These are phyloP conservation scores for Ailanthus altissimus DNA, from an alignment of 345 rosid species.

Conservation along the genomic window DNA sequence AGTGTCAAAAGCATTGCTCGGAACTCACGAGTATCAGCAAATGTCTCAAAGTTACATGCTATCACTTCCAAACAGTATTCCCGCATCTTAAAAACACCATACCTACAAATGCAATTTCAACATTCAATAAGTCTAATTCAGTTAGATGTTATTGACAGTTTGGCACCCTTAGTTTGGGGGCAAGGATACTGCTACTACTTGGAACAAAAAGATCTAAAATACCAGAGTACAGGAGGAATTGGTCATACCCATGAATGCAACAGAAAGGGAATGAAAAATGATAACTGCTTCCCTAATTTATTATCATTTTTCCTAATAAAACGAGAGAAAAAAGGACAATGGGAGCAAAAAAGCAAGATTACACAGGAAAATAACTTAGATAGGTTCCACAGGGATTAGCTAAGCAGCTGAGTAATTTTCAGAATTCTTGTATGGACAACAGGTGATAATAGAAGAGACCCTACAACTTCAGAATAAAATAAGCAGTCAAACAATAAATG, in stretches of 20 bases:
- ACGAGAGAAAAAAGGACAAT: no score
- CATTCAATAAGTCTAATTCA: constrained; percentile 6
- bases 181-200: neutral
- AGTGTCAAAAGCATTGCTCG: constrained; percentile 86
- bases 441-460: neutral
- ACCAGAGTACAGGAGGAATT: no score
- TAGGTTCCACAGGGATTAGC: no score
- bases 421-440: neutral
- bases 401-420: neutral
- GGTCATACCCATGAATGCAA: no score
- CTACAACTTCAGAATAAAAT: neutral
- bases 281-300: no score
- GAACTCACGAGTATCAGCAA: constrained; percentile 74
- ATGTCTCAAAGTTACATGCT: constrained; percentile 90
- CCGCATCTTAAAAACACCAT: constrained; percentile 83
- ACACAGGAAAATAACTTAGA: no score
- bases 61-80: constrained; percentile 83
- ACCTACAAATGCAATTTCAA: constrained; percentile 50
- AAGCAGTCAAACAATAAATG: neutral
- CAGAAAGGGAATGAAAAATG: no score
- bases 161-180: neutral
- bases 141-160: neutral
- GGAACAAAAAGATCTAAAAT: no score
- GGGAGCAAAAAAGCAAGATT: no score
- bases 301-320: no score